phyloP scores from a whole-genome alignment of 208 protist genomes.

The Crithidia bombi region DNA sequence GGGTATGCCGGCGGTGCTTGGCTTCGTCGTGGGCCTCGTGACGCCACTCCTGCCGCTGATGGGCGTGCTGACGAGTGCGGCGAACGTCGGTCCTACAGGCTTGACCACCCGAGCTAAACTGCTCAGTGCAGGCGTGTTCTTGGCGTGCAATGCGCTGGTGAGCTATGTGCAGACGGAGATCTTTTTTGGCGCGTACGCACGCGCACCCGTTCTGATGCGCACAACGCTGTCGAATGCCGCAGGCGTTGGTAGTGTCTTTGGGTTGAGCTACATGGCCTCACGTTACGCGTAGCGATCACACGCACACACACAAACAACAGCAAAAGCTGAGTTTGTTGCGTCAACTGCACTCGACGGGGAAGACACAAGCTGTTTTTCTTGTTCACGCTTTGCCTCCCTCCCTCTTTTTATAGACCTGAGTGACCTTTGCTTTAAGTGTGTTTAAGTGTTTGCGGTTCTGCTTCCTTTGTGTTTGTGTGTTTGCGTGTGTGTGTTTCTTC shows the following conservation, averaged over 20 bases:
- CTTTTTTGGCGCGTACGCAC: conserved; percentile 81
- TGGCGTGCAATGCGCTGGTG: conserved; percentile 30
- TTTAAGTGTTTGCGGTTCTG: background rate
- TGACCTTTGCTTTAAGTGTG: too few relatives aligned
- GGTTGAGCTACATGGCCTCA: conserved; percentile 37
- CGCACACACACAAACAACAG: background rate
- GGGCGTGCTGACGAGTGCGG: conserved; percentile 7
- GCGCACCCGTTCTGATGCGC: conserved; percentile 32
- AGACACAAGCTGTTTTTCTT: too few relatives aligned
- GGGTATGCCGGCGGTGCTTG: conserved; percentile 58
- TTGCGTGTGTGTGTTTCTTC: background rate
- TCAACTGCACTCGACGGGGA: background rate
- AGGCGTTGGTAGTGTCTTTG: conserved; percentile 48
- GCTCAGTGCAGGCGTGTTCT: conserved; percentile 35
- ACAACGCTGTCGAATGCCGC: conserved; percentile 42
- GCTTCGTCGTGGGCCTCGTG: conserved; percentile 53
- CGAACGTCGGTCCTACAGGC: background rate
- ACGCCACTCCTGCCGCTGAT: conserved; percentile 33
- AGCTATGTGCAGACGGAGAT: conserved; percentile 73
- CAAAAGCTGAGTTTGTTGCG: too few relatives aligned
- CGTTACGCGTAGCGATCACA: conserved; percentile 15
- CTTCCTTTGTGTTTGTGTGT: background rate
- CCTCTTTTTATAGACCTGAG: too few relatives aligned
- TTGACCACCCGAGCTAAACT: conserved; percentile 18
- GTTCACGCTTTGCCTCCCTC: too few relatives aligned